Base-by-base conservation (phyloP, 129 eudicot species). In the Heracleum sosnowskyi region DNA sequence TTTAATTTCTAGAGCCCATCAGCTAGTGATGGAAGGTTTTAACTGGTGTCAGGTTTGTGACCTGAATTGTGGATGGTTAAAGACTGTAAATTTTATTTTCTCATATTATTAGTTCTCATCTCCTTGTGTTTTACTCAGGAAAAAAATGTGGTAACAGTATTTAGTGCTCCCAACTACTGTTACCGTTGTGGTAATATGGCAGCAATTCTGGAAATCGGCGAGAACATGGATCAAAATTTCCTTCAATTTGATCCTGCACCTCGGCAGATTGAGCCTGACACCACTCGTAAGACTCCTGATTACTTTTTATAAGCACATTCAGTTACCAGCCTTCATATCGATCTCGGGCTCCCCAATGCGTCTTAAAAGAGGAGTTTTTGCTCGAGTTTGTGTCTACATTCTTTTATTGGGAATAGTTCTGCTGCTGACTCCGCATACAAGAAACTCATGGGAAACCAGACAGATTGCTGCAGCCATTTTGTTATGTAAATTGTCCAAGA, bases 391-490 rank as follows among this genome's bases (percentile, higher is more conserved):
- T 80, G 84, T 74, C 84, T 77, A 77, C 88, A 81, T 83, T 87
- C 86, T 92, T 91, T 89, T 66, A 70, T 84, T 92, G 85, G 79
- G 84, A 85, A 37, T 73, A 69, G 83, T 44, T 74, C 77, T 81
- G 84, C 89, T 81, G 83, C 84, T 33, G 77, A 72, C 81, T 74
- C 57, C 47, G 33, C 64, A 83, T 77, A 69, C 88, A 46, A 74
- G 74, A 64, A 69, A 73, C 57, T 75, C 70, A 72, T 73, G 68
- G 76, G 70, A 88, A 76, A 73, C 74, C 24, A 40, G 26, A 51
- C 46, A 76, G 69, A 49, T 51, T 76, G 86, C 83, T 75, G 68
- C 60, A 33, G 85, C 75, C 37, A 62, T 79, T 76, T 79, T 88
- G 85, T 82, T 83, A 79, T 83, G 87, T 85, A 81, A 80, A 86